Percentiles rank a stretch among this genome's conserved stretches.
These are phyloP conservation scores for Lentinula sp. DNA, from an alignment of 768 basidiomycete species.

Conservation along the genomic window DNA sequence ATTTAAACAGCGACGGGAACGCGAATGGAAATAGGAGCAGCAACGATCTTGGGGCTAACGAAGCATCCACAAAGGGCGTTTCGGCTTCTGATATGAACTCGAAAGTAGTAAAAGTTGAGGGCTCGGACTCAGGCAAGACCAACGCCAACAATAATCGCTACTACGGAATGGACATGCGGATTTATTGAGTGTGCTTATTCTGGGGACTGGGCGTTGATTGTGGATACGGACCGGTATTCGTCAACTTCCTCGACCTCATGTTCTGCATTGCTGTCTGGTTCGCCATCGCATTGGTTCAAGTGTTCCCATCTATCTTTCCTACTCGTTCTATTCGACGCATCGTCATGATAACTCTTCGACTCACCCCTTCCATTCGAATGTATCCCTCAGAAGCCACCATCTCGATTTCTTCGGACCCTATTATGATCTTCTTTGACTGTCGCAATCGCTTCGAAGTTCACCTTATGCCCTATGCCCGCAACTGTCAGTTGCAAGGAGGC, in stretches of 20 bases:
- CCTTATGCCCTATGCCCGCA: neutral
- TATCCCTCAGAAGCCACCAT: no score
- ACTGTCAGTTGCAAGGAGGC: neutral
- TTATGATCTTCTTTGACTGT: no score
- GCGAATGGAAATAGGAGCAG: neutral
- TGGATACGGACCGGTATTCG: no score
- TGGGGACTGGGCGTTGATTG: no score
- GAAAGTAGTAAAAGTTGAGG: neutral
- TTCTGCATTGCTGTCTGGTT: no score
- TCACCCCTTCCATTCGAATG: neutral
- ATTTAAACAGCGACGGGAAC: neutral
- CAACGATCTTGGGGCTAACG: neutral
- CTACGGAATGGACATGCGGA: constrained; percentile 1
- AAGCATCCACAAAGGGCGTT: neutral
- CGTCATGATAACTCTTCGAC: neutral
- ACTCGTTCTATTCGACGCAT: neutral
- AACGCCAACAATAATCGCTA: neutral
- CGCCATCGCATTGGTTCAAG: no score
- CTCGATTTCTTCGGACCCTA: no score
- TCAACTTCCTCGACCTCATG: no score
- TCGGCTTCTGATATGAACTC: neutral
- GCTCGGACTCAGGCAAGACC: neutral
- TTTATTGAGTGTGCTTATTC: neutral
- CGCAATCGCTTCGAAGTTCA: neutral
- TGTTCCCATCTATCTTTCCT: neutral